Evolutionary conservation across 2,329 filamentous ascomycete species (phyloP).

Genomic region (Stachybotrys echinatus): DNA sequence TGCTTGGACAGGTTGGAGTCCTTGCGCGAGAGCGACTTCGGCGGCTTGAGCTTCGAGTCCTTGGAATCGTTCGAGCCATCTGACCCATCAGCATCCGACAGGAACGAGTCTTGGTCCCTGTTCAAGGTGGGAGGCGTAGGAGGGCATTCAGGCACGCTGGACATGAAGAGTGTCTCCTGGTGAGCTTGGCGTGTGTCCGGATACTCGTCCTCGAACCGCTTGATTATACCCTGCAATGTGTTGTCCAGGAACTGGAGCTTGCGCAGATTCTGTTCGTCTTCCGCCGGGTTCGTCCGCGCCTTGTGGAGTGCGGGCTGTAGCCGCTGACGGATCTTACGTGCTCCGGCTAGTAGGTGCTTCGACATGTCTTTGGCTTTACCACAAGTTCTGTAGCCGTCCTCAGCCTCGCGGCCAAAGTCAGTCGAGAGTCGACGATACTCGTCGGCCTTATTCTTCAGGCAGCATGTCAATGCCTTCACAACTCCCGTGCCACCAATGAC

Average conservation of each 20-base stretch:
- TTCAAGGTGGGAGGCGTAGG: constrained; percentile 1
- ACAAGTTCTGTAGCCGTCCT: constrained; percentile 40
- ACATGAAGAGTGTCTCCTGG: not conserved
- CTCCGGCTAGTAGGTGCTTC: constrained; percentile 80
- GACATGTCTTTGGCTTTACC: constrained; percentile 86
- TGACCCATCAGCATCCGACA: constrained; percentile 19
- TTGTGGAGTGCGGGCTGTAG: constrained; percentile 79
- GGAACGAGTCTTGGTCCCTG: not conserved
- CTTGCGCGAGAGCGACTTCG: constrained; percentile 39
- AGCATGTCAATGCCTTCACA: constrained; percentile 88
- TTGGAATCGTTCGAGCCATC: constrained; percentile 46
- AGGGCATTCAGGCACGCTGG: constrained; percentile 7
- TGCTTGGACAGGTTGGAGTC: constrained; percentile 50
- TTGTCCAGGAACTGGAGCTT: constrained; percentile 81
- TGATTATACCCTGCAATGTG: constrained; percentile 86
- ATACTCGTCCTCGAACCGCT: constrained; percentile 93
- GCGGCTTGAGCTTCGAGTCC: constrained; percentile 37
- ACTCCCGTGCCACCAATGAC: constrained; percentile 94
- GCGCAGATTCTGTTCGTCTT: constrained; percentile 73
- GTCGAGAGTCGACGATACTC: constrained; percentile 51
- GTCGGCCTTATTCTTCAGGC: constrained; percentile 70
- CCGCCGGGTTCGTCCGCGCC: constrained; percentile 58
- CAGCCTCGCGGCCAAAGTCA: constrained; percentile 47
- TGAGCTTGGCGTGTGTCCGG: constrained; percentile 66
- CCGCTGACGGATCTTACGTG: constrained; percentile 79